These are phyloP conservation scores for Chondrus crispus DNA, from an alignment of 23 red algal species.

Conservation along the genomic window DNA sequence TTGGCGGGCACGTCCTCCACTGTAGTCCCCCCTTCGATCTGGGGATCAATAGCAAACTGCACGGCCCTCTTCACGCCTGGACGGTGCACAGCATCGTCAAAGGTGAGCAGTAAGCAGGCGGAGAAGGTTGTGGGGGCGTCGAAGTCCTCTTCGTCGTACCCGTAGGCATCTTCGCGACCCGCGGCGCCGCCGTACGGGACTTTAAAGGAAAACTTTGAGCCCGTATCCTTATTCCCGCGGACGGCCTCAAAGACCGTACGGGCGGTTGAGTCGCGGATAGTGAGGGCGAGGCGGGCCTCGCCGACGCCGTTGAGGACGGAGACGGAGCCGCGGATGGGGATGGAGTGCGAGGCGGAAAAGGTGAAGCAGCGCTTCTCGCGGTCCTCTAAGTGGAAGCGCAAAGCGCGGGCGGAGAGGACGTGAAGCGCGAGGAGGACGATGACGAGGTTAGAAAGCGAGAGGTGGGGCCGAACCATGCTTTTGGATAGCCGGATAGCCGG, in stretches of 20 bases:
- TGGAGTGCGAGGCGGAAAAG: not conserved
- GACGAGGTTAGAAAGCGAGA: not conserved
- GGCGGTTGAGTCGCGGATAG: not conserved
- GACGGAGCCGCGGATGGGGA: constrained; percentile 1
- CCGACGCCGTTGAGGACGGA: constrained; percentile 26
- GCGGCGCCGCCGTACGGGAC: not conserved
- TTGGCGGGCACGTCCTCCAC: not conserved
- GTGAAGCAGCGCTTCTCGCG: constrained; percentile 41
- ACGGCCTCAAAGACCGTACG: constrained; percentile 8
- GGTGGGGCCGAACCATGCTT: not conserved
- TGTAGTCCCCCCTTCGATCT: not conserved
- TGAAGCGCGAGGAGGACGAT: not conserved
- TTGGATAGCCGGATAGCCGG: no score
- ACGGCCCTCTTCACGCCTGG: not conserved
- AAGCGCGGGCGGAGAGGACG: not conserved
- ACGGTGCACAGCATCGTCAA: not conserved
- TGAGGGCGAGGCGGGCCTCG: constrained; percentile 11
- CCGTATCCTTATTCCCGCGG: constrained; percentile 5
- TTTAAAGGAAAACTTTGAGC: constrained; percentile 14
- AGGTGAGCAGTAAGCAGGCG: constrained; percentile 21
- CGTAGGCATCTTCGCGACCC: not conserved
- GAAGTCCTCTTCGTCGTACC: constrained; percentile 20
- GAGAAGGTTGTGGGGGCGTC: not conserved
- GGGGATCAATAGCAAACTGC: constrained; percentile 4
- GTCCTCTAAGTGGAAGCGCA: constrained; percentile 43